Evolutionary conservation across 371 early-diverging fungal genomes (phyloP).

Genomic region (Massospora cicadina): DNA sequence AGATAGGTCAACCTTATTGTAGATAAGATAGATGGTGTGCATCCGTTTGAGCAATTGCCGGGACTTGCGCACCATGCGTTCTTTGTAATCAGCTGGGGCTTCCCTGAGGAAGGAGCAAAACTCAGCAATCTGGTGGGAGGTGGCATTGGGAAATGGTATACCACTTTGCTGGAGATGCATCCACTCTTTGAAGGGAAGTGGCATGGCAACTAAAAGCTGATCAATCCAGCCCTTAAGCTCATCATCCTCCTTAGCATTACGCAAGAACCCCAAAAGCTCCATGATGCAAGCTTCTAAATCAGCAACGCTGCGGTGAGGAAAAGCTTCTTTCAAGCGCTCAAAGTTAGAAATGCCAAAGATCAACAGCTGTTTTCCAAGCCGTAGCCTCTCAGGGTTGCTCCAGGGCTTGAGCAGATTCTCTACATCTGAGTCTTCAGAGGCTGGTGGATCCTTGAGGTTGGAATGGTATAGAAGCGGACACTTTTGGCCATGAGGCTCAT

Average conservation of each 20-base stretch:
- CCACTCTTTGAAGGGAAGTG: background rate
- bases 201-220: background rate
- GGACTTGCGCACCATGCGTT: constrained; percentile 54
- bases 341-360: constrained; percentile 7
- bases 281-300: constrained; percentile 5
- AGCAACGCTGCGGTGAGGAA: background rate
- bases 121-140: constrained; percentile 35
- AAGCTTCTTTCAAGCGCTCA: constrained; percentile 6
- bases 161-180: constrained; percentile 15
- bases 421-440: constrained; percentile 15
- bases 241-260: background rate
- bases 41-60: constrained; percentile 56
- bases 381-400: background rate
- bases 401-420: constrained; percentile 12
- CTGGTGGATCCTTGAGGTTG: constrained; percentile 12
- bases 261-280: background rate
- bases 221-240: background rate
- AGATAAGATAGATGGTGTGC: constrained; percentile 34
- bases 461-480: constrained; percentile 30
- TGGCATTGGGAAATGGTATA: constrained; percentile 40
- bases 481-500: constrained; percentile 11
- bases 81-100: constrained; percentile 42
- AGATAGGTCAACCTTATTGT: constrained; percentile 28
- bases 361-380: background rate
- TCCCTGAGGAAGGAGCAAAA: constrained; percentile 47